Evolutionary conservation across 164 flowering plant species (phyloP), one percentile per base, ranked within the genome.

Genomic region (Vitis labrusca): DNA sequence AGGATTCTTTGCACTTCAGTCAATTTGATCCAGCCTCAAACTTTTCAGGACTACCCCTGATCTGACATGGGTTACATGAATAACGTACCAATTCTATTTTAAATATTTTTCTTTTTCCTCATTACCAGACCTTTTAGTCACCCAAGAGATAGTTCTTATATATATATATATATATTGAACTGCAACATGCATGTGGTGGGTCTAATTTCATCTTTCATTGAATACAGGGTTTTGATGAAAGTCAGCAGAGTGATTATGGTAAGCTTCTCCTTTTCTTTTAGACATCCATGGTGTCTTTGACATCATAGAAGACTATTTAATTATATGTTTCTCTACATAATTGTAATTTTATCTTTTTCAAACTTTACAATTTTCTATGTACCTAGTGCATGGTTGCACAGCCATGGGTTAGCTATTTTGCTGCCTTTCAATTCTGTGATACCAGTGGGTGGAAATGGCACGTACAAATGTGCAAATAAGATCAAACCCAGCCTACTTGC

Each of bases 221-320:
- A 56, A 56, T 76, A 75, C 85, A 86, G 90, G 71, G 52, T 29
- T 56, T 8, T 53, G 77, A 78, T 69, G 76, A 77, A 29, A 75
- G 32, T 29, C 73, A 71, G 61, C 75, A 58, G 61, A 63, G 70
- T 56, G 84, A 86, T 60, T 48, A 68, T 61, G 85, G 88, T 86
- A 78, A n/a, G 77, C 50, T 11, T 17, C 53, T 27, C 49, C 19
- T 61, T 59, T 66, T 64, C n/a, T 19, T 66, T 44, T 10, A 29
- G 12, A 17, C 63, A 56, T 32, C 23, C 10, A 44, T 64, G 32
- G 51, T 32, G 27, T 51, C 32, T 50, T n/a, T 2, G n/a, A 30
- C 5, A 19, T 53, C 10, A 49, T 19, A 13, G 16, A 10, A 9
- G 3, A 53, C 56, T 9, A 63, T 19, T 3, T 27, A 30, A 37